Evolutionary conservation across 139 green algal genomes (phyloP).

Genomic region (Mesostigma viride): DNA sequence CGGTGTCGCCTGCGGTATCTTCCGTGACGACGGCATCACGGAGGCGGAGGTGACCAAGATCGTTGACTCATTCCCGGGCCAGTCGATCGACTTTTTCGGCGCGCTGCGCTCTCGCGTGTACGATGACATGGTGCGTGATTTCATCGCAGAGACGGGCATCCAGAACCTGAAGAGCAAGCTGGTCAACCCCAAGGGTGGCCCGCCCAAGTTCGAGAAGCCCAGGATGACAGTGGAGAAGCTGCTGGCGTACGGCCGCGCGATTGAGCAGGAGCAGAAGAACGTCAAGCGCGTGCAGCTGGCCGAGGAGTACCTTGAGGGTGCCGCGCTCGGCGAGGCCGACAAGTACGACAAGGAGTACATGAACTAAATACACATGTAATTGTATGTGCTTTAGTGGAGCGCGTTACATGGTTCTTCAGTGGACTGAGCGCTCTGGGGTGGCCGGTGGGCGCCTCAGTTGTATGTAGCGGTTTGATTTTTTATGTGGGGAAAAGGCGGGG

Average conservation of each 20-base stretch:
- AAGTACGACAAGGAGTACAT: too few relatives aligned
- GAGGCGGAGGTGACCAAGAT: conserved; percentile 40
- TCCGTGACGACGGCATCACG: conserved; percentile 54
- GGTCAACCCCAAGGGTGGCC: conserved; percentile 77
- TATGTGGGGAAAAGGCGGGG: too few relatives aligned
- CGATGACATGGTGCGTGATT: conserved; percentile 77
- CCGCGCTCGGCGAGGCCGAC: conserved; percentile 48
- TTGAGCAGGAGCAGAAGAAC: conserved; percentile 97
- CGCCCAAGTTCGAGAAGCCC: conserved; percentile 60
- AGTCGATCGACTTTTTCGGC: conserved; percentile 99
- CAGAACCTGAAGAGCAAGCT: conserved; percentile 80
- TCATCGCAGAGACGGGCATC: conserved; percentile 61
- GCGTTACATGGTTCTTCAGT: too few relatives aligned
- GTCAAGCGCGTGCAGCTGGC: conserved; percentile 96
- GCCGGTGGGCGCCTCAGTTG: too few relatives aligned
- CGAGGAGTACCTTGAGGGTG: conserved; percentile 78
- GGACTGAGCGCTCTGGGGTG: too few relatives aligned
- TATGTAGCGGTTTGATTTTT: too few relatives aligned
- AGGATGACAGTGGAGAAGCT: conserved; percentile 71
- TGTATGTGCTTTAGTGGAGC: too few relatives aligned
- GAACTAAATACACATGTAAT: too few relatives aligned
- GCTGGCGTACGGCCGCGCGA: conserved; percentile 71
- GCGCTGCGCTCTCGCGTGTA: conserved; percentile 87
- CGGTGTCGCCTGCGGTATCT: conserved; percentile 94
- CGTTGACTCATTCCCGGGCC: conserved; percentile 92